Evolutionary conservation across 2,329 filamentous ascomycete genomes (phyloP), one percentile per base, ranked within the genome.

Genomic region (Akanthomyces muscarius): DNA sequence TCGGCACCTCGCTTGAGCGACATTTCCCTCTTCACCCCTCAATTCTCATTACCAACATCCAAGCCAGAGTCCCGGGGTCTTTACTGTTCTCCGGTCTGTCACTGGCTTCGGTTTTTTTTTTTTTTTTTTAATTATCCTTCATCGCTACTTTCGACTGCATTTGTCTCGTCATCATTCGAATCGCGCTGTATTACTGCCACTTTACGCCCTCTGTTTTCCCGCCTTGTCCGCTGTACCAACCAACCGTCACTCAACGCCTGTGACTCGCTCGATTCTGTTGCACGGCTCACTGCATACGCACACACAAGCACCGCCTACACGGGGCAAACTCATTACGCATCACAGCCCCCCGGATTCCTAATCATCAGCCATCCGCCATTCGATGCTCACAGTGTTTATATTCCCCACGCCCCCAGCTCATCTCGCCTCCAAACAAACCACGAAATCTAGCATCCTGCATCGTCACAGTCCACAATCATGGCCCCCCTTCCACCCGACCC

Each of bases 401-500:
- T 54, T 53, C 42, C 14, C 62, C 41, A 59, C 54, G 1, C 47
- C 25, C 42, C 21, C 38, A 33, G 11, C 10, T 14, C 28, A 28
- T 28, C 30, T 18, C 44, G 30, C n/a, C n/a, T 25, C 36, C 25
- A 21, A n/a, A 41, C 45, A 16, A 25, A 45, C 4, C 51, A 45
- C 72, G 73, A 50, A 28, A 21, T 33, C 61, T 66, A 4, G 54
- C 59, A 1, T 52, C 52, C 6, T 25, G 61, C 7, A 64, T 61
- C 45, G 68, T 73, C 14, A 48, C 67, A 13, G 69, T 67, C 57
- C 51, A 53, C 14, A 60, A 66, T 68, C 47, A 83, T 84, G 79
- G 79, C 73, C 73, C 79, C 83, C 68, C 71, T 81, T 44, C 78
- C 85, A 38, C 82, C 86, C 66, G 91, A 98, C 78, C 94, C 92